Base-by-base conservation (phyloP, 1,284 basidiomycete species). In the Malassezia globosa region DNA sequence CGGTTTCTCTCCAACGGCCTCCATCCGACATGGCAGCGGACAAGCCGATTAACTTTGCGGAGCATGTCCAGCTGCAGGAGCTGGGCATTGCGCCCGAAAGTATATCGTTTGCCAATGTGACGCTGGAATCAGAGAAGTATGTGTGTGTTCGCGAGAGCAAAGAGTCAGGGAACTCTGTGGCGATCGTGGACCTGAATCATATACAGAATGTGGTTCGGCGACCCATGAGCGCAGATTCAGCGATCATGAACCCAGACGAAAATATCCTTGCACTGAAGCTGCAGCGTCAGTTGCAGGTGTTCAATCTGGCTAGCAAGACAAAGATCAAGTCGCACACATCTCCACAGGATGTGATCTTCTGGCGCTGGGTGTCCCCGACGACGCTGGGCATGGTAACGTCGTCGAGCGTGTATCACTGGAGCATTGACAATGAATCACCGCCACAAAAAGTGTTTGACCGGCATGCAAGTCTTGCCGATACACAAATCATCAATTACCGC, bases 401-500 rank as follows among this genome's bases (percentile, higher is more conserved):
- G 55, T 80, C 83, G 1, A 80, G 89, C 13, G 94, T 97, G 33
- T 89, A 81, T 75, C 92, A 97, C 74, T 97, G 92, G 92, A 79
- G 82, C 56, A 84, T 87, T 62, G 76, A 56, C 72, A 74, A 78
- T 61, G 82, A 81, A 18, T 80, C 84, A 18, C 75, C 82, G 6
- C 85, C 85, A 5, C 80, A 83, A 75, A 89, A 96, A 78, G 79
- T 96, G 46, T 97, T 97, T 69, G 94, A 99, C 76, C 83, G 94
- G 38, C 92, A 97, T 74, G 81, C 87, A 5, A 85, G 85, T n/a
- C 82, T 99, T 57, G 80, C 82, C 52, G 88, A 87, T 51, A 82
- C 87, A 51, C 94, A 97, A 75, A 97, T 99, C 64, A 99, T 97
- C 78, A 96, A 96, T 77, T 97, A 97, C 75, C 85, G 92, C 53